Conservation (phyloP, 2,329 filamentous ascomycete genomes). For the Drechslerella coelobrocha region DNA sequence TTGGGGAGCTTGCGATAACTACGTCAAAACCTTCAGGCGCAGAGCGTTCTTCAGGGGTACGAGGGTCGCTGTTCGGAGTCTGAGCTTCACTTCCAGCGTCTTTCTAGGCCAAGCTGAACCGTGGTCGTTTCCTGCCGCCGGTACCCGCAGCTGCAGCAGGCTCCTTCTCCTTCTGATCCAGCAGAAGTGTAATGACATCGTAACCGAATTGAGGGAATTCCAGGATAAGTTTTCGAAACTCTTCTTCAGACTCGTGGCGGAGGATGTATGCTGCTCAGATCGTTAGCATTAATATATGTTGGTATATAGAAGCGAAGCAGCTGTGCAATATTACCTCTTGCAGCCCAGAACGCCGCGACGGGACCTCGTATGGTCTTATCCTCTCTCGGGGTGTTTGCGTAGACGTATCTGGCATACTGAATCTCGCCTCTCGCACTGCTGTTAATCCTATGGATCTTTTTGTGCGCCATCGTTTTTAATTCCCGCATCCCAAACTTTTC, state of each 20-base stretch:
- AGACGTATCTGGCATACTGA: slow-evolving; percentile 87
- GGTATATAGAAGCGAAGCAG: neutral
- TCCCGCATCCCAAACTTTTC: slow-evolving; percentile 73
- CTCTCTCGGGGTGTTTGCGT: slow-evolving; percentile 73
- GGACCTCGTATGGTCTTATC: slow-evolving; percentile 79
- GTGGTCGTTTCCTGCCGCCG: slow-evolving; percentile 40
- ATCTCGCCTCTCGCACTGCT: slow-evolving; percentile 89
- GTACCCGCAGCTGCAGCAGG: slow-evolving; percentile 11
- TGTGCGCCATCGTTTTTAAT: slow-evolving; percentile 78
- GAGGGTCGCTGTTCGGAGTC: neutral
- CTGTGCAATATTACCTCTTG: slow-evolving; percentile 50
- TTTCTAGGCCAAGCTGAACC: slow-evolving; percentile 44
- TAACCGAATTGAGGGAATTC: slow-evolving; percentile 92
- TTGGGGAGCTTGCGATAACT: slow-evolving; percentile 4
- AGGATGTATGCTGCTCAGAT: slow-evolving; percentile 68
- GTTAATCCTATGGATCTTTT: slow-evolving; percentile 90
- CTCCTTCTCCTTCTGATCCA: slow-evolving; percentile 54
- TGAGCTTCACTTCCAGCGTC: slow-evolving; percentile 18
- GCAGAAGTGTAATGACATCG: slow-evolving; percentile 71
- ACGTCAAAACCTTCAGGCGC: slow-evolving; percentile 6
- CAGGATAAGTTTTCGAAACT: slow-evolving; percentile 84
- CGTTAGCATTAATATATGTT: slow-evolving; percentile 5
- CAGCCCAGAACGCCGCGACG: slow-evolving; percentile 87
- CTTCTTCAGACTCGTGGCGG: slow-evolving; percentile 81
- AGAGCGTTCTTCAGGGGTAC: too few relatives aligned